Base-by-base conservation (phyloP, 164 flowering plant genomes). In the Buxus sempervirens region DNA sequence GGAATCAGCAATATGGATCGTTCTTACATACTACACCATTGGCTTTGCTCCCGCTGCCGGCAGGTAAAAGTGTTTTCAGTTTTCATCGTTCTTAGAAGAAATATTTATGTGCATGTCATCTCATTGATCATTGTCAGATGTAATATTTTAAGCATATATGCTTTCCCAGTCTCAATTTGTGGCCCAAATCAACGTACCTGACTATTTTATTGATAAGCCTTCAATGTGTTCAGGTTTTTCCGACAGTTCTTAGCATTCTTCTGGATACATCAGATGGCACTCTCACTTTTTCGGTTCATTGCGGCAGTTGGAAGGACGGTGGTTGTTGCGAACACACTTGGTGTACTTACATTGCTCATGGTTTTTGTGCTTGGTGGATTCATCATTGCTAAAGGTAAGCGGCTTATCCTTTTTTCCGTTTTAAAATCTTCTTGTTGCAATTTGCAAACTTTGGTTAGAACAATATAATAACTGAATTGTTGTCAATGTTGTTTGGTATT, bases 361-460 rank as follows among this genome's bases (percentile, higher is more conserved):
- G 79, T 85, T 32, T 87, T 87, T 73, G 77, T 82, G 21, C 81
- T 87, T 24, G 89, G 91, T 69, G 91, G 91, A 26, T 87, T 82
- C 59, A 81, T 87, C 19, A 68, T 87, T 36, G 72, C 88, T 53
- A 87, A 82, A 82, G 81, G 91, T 87, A 20, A 72, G 82, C 20
- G 27, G n/a, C 26, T 2, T 1, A 16, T 58, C 51, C 22, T 66
- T 53, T 24, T 20, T 27, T 27, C 5, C 19, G 6, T 9, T 28
- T 23, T 57, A 64, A 9, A 2, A 59, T 24, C 62, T 24, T n/a
- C 51, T 59, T 45, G 13, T 20, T n/a, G n/a, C n/a, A n/a, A n/a
- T n/a, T n/a, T n/a, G n/a, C n/a, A 20, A 24, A 32, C 59, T 32
- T 9, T 25, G 6, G n/a, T 9, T 18, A 7, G 1, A 10, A 49